Evolutionary conservation across 352 stramenopile genomes (phyloP), one percentile per base, ranked within the genome.

Genomic region (Pythium aristosporum): DNA sequence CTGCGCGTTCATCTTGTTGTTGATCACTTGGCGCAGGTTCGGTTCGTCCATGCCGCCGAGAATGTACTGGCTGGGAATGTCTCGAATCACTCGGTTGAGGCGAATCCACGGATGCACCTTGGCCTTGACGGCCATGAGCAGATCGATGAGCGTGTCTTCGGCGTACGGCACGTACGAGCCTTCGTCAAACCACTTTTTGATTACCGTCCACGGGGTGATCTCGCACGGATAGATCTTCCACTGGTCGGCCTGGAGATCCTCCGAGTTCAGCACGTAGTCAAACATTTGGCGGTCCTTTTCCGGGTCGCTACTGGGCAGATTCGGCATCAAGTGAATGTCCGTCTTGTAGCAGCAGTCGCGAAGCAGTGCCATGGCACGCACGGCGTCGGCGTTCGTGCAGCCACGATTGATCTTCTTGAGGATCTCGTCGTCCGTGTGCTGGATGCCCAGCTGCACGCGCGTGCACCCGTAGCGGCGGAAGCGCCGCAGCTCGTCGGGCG

Each of bases 151-250:
- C 67, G 88, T 88, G 18, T 90, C 73, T 34, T 98, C 92, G 5
- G 74, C 52, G 69, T 98, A 98, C 41, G 92, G 92, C 20, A 94
- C 76, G 73, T 96, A 98, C 30, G 72, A 79, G 16, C 91, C 91
- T 64, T 79, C 76, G 36, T 97, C 87, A 47, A 91, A 97, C 87
- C 87, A 96, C 71, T 92, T 92, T 72, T 96, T 96, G 56, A 96
- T 96, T 30, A 96, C 82, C 1, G 85, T 94, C 88, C 88, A 97
- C 1, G 89, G 89, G 28, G 89, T 96, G 58, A 97, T 91, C 70
- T 97, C 91, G 68, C 90, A 97, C 44, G 92, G 92, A 36, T 98
- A 98, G 71, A 98, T 97, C 78, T 98, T 98, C 92, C 91, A 98
- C 73, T 98, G 91, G 61, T 98, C 92, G 1, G 91, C 90, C 67